Conservation (phyloP, 139 green algal species). For the Chlorella sp. region DNA sequence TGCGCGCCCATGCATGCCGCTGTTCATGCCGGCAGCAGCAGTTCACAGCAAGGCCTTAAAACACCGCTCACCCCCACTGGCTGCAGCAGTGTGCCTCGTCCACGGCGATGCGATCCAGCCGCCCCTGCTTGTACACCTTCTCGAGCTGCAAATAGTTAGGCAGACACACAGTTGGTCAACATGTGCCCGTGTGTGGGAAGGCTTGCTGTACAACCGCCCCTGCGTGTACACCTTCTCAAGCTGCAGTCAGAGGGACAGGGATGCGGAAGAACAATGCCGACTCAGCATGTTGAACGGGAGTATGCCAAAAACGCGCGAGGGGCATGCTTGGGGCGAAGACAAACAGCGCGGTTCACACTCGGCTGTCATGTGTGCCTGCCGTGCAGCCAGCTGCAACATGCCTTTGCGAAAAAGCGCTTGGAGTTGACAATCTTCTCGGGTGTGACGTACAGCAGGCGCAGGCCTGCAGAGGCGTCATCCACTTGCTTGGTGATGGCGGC, state of each 20-base stretch:
- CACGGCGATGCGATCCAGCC: conserved; percentile 78
- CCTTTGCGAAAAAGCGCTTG: conserved; percentile 57
- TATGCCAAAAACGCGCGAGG: no score
- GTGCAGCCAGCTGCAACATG: not conserved
- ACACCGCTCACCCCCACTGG: not conserved
- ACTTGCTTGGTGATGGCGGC: conserved; percentile 35
- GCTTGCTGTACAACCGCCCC: conserved; percentile 57
- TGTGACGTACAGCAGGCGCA: conserved; percentile 53
- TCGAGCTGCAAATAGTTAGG: conserved; percentile 55
- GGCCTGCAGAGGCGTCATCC: conserved; percentile 16
- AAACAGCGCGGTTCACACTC: no score
- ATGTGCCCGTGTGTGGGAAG: not conserved
- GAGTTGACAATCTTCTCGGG: conserved; percentile 49
- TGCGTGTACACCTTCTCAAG: conserved; percentile 69
- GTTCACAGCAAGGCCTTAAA: no score
- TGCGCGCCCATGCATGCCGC: no score
- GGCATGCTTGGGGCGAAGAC: no score
- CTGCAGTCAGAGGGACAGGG: conserved; percentile 23
- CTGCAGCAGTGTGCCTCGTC: conserved; percentile 89
- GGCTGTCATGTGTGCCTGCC: no score
- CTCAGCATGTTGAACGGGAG: not conserved
- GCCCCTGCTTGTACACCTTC: conserved; percentile 57
- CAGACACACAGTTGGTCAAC: not conserved
- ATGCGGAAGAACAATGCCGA: not conserved
- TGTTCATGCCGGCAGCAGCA: no score